Evolutionary conservation across 192 early-diverging fungal genomes (phyloP).

Genomic region (Umbelopsis ramanniana): DNA sequence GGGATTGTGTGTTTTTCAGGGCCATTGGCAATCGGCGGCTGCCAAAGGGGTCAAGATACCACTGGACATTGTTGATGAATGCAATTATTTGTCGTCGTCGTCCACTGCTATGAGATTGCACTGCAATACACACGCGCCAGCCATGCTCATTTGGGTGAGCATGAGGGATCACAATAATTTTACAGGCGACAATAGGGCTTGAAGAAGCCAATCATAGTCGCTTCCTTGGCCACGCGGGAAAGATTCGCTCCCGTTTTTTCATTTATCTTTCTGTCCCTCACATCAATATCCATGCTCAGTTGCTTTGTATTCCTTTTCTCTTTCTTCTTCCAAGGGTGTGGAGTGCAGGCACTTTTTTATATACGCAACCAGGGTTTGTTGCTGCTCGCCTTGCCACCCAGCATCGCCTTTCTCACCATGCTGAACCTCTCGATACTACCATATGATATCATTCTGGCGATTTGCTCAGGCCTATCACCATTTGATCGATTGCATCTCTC

Average conservation of each 20-base stretch:
- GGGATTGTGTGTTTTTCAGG: neutral
- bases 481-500: conserved; percentile 9
- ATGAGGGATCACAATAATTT: neutral
- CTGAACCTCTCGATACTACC: neutral
- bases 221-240: neutral
- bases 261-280: neutral
- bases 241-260: neutral
- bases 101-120: no score
- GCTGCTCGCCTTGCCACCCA: neutral
- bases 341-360: neutral
- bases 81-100: no score
- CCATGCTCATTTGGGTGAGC: no score
- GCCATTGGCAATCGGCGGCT: no score
- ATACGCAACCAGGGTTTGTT: neutral
- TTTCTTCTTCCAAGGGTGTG: neutral
- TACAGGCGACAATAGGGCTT: neutral
- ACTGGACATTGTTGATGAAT: no score
- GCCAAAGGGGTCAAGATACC: no score
- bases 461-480: neutral
- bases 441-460: neutral
- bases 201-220: neutral
- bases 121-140: no score
- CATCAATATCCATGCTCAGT: neutral
- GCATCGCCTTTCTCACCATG: neutral
- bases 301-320: no score